Conservation (phyloP, 2,329 filamentous ascomycete genomes). For the Claviceps fusiformis region DNA sequence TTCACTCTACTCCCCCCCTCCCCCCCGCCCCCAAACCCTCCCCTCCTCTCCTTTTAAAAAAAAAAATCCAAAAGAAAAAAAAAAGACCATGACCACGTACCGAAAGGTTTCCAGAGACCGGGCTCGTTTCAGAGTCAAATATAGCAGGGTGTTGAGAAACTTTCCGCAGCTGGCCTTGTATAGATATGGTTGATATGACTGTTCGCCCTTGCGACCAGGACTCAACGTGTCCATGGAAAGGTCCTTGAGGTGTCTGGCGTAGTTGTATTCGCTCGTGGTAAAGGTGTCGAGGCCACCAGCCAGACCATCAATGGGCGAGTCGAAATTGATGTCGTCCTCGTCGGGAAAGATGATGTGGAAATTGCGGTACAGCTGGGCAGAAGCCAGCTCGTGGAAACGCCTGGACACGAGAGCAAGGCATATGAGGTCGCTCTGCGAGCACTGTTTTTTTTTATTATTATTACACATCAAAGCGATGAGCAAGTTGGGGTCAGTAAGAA, state of each 20-base stretch:
- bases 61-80: no score
- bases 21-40: no score
- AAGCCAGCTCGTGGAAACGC: constrained; percentile 43
- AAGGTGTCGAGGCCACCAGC: constrained; percentile 47
- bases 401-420: constrained; percentile 44
- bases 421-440: constrained; percentile 38
- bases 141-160: constrained; percentile 48
- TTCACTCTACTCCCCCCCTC: no score
- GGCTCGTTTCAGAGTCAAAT: constrained; percentile 41
- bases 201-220: constrained; percentile 37
- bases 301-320: constrained; percentile 41
- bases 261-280: constrained; percentile 49
- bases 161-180: constrained; percentile 45
- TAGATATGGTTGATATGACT: constrained; percentile 38
- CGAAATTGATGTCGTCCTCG: constrained; percentile 37
- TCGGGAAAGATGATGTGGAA: constrained; percentile 50
- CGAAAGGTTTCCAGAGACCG: constrained; percentile 41
- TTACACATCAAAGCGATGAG: no score
- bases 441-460: constrained; percentile 24
- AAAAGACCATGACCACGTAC: constrained; percentile 20
- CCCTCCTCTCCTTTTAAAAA: no score
- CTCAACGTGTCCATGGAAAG: constrained; percentile 42
- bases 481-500: no score
- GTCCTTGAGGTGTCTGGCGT: constrained; percentile 42
- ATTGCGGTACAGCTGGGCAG: constrained; percentile 43